phyloP scores from a whole-genome alignment of 1,284 basidiomycete species.

The Melampsora americana region DNA sequence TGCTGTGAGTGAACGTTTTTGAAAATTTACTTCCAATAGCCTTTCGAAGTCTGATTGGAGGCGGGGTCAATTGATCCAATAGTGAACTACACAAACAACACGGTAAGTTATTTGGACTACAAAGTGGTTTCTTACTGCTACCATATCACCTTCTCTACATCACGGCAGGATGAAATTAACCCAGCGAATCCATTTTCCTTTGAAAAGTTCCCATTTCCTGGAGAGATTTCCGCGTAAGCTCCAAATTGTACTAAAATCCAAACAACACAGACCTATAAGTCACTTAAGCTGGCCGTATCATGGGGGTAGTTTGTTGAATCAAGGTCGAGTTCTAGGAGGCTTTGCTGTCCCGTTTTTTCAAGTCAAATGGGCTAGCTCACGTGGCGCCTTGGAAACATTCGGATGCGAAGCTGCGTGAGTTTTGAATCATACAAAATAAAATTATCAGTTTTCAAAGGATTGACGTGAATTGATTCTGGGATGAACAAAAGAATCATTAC shows the following conservation, averaged over 20 bases:
- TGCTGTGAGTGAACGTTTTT: slow-evolving; percentile 12
- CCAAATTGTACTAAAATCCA: neutral
- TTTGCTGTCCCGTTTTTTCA: slow-evolving; percentile 67
- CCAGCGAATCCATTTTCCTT: neutral
- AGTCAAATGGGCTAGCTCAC: slow-evolving; percentile 56
- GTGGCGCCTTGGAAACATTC: slow-evolving; percentile 21
- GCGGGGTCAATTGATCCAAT: slow-evolving; percentile 52
- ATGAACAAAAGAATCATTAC: slow-evolving; percentile 63
- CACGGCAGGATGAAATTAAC: neutral
- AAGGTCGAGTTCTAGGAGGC: slow-evolving; percentile 62
- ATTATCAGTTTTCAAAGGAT: neutral
- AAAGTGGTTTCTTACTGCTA: neutral
- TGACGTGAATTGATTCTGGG: slow-evolving; percentile 59
- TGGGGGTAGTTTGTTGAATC: slow-evolving; percentile 63
- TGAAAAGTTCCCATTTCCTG: slow-evolving; percentile 28
- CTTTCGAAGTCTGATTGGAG: slow-evolving; percentile 60
- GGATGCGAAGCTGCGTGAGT: slow-evolving; percentile 42
- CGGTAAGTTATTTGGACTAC: slow-evolving; percentile 17
- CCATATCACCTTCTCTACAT: neutral
- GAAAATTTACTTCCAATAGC: slow-evolving; percentile 55
- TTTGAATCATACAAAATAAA: neutral
- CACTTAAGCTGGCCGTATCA: neutral
- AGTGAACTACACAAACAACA: slow-evolving; percentile 41
- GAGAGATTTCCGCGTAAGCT: slow-evolving; percentile 36
- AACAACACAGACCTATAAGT: neutral